A percentile compares a stretch with the other conserved stretches of the same genome.
Evolutionary conservation across 306 rosid species (phyloP).

Genomic region (Cucurbita moschata): DNA sequence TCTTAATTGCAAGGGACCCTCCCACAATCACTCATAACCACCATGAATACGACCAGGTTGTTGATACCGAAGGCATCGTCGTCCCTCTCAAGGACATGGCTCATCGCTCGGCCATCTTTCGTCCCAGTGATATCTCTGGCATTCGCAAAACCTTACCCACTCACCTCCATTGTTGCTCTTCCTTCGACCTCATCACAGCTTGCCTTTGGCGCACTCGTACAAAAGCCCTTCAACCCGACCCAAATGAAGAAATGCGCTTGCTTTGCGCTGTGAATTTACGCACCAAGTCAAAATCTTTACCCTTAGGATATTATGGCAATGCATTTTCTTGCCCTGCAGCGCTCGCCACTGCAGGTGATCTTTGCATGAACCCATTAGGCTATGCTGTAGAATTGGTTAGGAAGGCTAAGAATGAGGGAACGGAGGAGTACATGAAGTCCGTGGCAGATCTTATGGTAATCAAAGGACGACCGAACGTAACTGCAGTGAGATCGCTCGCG

Average conservation of each 20-base stretch:
- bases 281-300: conserved; percentile 15
- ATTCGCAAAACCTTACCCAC: neutral
- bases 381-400: conserved; percentile 17
- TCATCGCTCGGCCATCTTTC: conserved; percentile 3
- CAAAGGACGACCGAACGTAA: conserved; percentile 8
- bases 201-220: conserved; percentile 10
- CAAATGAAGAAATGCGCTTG: neutral
- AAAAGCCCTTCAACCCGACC: neutral
- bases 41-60: neutral
- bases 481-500: neutral
- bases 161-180: neutral
- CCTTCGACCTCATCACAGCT: conserved; percentile 11
- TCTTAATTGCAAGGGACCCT: conserved; percentile 6
- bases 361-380: conserved; percentile 1
- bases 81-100: neutral
- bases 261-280: neutral
- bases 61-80: neutral
- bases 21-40: conserved; percentile 3
- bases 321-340: neutral
- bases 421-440: conserved; percentile 29
- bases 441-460: conserved; percentile 21
- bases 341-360: neutral
- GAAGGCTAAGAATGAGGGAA: conserved; percentile 9
- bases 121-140: neutral
- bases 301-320: conserved; percentile 19